Evolutionary conservation across 2,329 filamentous ascomycete genomes (phyloP).

Genomic region (Sporothrix luriei): DNA sequence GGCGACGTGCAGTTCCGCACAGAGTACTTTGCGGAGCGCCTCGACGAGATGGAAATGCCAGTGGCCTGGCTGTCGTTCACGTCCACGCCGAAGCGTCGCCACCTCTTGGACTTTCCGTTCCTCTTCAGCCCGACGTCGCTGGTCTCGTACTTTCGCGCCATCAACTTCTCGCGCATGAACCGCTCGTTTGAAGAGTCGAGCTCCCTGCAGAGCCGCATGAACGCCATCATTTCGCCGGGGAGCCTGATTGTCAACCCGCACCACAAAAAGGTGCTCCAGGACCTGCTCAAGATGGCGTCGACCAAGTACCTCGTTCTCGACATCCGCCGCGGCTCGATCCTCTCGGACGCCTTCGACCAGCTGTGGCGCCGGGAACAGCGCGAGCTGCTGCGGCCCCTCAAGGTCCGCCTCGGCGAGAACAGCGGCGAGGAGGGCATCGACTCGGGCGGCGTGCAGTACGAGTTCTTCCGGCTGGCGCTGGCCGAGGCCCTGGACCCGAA

Average conservation of each 20-base stretch:
- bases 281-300: conserved; percentile 66
- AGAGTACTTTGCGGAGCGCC: conserved; percentile 72
- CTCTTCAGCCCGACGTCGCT: conserved; percentile 73
- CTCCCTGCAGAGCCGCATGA: conserved; percentile 59
- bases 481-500: conserved; percentile 76
- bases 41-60: conserved; percentile 75
- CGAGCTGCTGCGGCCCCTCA: conserved; percentile 81
- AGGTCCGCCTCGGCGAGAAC: conserved; percentile 82
- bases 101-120: conserved; percentile 79
- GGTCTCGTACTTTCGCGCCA: conserved; percentile 81
- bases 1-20: conserved; percentile 71
- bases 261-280: conserved; percentile 63
- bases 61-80: conserved; percentile 67
- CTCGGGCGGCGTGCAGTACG: conserved; percentile 92
- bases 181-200: conserved; percentile 71
- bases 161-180: conserved; percentile 87
- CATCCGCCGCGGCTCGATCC: conserved; percentile 66
- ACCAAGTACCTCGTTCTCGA: conserved; percentile 71
- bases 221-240: conserved; percentile 57
- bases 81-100: conserved; percentile 64
- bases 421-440: conserved; percentile 87
- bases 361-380: conserved; percentile 83
- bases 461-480: conserved; percentile 87
- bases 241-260: conserved; percentile 59
- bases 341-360: conserved; percentile 79